A percentile compares a stretch with the other conserved stretches of the same genome.
Conservation (phyloP, 2,329 filamentous ascomycete genomes). For the Botryotinia narcissicola region DNA sequence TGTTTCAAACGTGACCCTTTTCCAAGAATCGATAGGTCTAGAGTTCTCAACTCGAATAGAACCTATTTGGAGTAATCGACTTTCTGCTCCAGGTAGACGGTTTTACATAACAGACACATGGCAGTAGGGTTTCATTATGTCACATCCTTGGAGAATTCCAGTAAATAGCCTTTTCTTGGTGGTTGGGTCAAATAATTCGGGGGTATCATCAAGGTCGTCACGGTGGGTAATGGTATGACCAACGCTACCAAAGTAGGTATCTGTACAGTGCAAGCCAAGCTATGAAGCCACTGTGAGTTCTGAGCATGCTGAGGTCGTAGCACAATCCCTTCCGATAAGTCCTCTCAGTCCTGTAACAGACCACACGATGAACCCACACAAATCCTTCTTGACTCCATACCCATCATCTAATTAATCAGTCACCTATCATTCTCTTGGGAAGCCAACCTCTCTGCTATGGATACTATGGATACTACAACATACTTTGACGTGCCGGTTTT, state of each 20-base stretch:
- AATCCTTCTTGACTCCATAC: conserved; percentile 3
- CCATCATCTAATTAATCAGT: neutral
- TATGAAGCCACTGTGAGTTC: neutral
- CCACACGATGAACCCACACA: conserved; percentile 1
- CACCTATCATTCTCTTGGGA: neutral
- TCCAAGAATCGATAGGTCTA: neutral
- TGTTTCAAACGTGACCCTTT: neutral
- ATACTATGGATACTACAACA: neutral
- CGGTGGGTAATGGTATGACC: neutral
- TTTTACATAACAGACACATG: neutral
- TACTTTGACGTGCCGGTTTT: neutral
- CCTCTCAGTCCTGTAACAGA: conserved; percentile 8
- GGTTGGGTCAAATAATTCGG: neutral
- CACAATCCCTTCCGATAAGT: neutral
- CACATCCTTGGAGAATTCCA: neutral
- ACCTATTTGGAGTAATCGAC: neutral
- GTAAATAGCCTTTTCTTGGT: neutral
- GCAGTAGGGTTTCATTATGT: neutral
- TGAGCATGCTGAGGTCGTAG: neutral
- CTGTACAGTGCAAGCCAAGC: neutral
- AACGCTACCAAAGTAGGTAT: neutral
- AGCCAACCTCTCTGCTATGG: neutral
- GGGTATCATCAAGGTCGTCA: neutral
- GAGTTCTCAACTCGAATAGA: conserved; percentile 1
- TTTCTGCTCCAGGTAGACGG: neutral